Percentiles rank a stretch among this genome's conserved stretches.
Evolutionary conservation across 768 basidiomycete genomes (phyloP).

Genomic region (Termitomyces sp.): DNA sequence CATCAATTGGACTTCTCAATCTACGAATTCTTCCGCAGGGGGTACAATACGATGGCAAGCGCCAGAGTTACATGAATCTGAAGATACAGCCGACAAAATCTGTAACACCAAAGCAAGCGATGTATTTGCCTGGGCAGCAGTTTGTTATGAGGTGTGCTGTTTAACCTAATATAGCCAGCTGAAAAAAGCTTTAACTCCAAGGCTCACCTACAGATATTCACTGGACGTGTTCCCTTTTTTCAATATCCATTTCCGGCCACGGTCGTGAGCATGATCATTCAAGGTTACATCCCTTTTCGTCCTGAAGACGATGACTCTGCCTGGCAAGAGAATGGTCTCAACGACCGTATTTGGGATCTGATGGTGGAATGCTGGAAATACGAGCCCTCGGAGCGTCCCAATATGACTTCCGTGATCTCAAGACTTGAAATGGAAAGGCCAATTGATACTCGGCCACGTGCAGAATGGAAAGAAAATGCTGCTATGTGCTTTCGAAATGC

Average conservation of each 20-base stretch:
- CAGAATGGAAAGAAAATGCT: neutral
- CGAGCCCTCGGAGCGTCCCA: slow-evolving; percentile 1
- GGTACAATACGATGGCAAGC: slow-evolving; percentile 28
- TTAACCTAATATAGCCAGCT: too few species aligned
- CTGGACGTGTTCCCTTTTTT: slow-evolving; percentile 5
- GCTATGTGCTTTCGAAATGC: too few species aligned
- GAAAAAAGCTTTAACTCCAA: too few species aligned
- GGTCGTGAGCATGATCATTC: neutral
- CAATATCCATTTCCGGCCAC: neutral
- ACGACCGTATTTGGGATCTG: slow-evolving; percentile 2
- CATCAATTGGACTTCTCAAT: slow-evolving; percentile 16
- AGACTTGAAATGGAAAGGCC: neutral
- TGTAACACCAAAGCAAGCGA: slow-evolving; percentile 24
- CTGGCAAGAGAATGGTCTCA: slow-evolving; percentile 4
- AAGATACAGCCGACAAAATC: neutral
- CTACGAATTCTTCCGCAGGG: slow-evolving; percentile 11
- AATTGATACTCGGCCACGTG: neutral
- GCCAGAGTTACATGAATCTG: slow-evolving; percentile 22
- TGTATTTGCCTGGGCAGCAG: slow-evolving; percentile 25
- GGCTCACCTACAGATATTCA: slow-evolving; percentile 4
- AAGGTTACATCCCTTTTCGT: neutral
- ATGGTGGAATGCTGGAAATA: slow-evolving; percentile 11
- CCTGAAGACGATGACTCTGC: neutral
- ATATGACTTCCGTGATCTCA: neutral
- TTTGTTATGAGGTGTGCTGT: slow-evolving; percentile 12